Conservation (phyloP, 2,329 filamentous ascomycete genomes). For the Parastagonospora nodorum region DNA sequence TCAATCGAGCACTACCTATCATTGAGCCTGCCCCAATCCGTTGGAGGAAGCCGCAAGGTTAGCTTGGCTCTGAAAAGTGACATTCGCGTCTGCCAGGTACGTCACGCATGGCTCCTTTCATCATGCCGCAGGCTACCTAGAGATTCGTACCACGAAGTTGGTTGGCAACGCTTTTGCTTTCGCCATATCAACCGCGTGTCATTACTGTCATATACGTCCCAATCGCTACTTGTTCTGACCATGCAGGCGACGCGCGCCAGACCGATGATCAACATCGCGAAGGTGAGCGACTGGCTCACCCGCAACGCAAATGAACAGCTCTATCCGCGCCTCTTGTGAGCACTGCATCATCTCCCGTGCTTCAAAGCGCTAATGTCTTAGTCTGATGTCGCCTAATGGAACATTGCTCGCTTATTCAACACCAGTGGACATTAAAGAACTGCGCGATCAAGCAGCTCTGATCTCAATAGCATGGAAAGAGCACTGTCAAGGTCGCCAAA, state of each 20-base stretch:
- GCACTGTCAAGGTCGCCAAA: conserved; percentile 32
- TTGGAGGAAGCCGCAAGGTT: conserved; percentile 1
- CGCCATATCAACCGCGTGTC: not conserved
- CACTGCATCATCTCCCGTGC: conserved; percentile 2
- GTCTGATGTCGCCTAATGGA: conserved; percentile 58
- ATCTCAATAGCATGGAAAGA: conserved; percentile 58
- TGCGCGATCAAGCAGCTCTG: conserved; percentile 56
- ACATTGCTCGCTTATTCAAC: conserved; percentile 56
- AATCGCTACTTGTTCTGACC: conserved; percentile 12
- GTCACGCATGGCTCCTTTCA: conserved; percentile 4
- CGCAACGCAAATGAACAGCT: conserved; percentile 51
- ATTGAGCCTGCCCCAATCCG: conserved; percentile 5
- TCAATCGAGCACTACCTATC: conserved; percentile 2
- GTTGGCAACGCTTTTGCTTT: not conserved
- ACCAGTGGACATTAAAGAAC: conserved; percentile 54
- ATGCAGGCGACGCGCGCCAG: conserved; percentile 15
- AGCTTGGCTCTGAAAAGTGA: conserved; percentile 7
- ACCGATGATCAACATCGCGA: conserved; percentile 52
- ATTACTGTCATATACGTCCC: not conserved
- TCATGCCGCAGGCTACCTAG: not conserved
- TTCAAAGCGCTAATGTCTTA: conserved; percentile 17
- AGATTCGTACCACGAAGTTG: not conserved
- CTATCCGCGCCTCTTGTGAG: conserved; percentile 52
- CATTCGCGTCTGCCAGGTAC: conserved; percentile 19
- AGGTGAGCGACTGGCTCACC: conserved; percentile 51